phyloP scores from a whole-genome alignment of 768 basidiomycete genomes.

The Multifurca ochricompacta region DNA sequence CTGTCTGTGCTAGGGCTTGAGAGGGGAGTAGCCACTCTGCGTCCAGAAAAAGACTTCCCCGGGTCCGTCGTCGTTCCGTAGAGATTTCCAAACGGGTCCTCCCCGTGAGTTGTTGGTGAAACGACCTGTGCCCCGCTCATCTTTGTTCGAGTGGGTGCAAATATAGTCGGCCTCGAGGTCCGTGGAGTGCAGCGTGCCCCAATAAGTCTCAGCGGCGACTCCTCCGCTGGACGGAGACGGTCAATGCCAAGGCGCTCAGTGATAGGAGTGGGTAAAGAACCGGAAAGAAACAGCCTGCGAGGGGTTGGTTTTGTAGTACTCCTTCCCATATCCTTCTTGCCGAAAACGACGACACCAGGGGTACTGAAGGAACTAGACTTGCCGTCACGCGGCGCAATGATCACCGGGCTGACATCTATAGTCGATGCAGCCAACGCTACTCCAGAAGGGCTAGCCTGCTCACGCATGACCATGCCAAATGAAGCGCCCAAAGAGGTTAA shows the following conservation, averaged over 20 bases:
- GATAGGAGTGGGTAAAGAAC: conserved; percentile 30
- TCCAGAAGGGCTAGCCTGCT: conserved; percentile 37
- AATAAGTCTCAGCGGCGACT: conserved; percentile 36
- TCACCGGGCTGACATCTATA: conserved; percentile 32
- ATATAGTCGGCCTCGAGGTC: conserved; percentile 14
- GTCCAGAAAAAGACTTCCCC: conserved; percentile 3
- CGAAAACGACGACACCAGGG: conserved; percentile 20
- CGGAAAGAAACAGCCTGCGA: conserved; percentile 31
- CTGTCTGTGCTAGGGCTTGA: conserved; percentile 20
- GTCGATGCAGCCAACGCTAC: conserved; percentile 22
- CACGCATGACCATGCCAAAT: conserved; percentile 53
- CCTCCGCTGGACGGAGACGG: conserved; percentile 30
- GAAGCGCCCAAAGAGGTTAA: conserved; percentile 56
- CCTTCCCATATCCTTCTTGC: conserved; percentile 20
- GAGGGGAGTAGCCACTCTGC: conserved; percentile 9
- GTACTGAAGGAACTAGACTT: conserved; percentile 36
- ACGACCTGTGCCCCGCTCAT: conserved; percentile 3
- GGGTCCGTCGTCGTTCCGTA: conserved; percentile 7
- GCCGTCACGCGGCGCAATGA: conserved; percentile 27
- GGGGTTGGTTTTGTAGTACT: conserved; percentile 28
- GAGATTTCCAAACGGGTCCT: conserved; percentile 18
- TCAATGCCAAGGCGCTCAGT: conserved; percentile 26
- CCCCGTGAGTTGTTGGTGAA: conserved; percentile 8
- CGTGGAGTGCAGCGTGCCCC: conserved; percentile 9
- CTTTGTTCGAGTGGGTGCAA: conserved; percentile 17